Conservation (phyloP, 2,329 filamentous ascomycete genomes). For the Sphaerulina vaccinii region DNA sequence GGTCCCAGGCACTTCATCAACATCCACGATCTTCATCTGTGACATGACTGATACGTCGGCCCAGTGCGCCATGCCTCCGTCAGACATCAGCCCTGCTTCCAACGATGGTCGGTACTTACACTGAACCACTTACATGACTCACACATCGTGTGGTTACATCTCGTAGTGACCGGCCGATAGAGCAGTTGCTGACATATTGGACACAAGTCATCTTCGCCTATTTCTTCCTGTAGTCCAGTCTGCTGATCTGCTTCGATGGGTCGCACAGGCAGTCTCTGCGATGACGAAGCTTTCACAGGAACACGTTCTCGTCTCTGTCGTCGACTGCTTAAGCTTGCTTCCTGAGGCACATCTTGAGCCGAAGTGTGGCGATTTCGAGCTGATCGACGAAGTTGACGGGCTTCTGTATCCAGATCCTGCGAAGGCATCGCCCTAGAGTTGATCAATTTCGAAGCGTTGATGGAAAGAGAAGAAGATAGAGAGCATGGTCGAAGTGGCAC, state of each 20-base stretch:
- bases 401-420: background rate
- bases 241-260: background rate
- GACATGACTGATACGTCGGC: constrained; percentile 42
- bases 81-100: no score
- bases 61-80: constrained; percentile 44
- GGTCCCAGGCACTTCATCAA: constrained; percentile 38
- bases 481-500: background rate
- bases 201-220: constrained; percentile 46
- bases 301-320: background rate
- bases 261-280: background rate
- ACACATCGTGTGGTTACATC: constrained; percentile 47
- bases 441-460: no score
- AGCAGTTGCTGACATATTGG: constrained; percentile 49
- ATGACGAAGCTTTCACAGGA: background rate
- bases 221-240: constrained; percentile 12
- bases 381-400: background rate
- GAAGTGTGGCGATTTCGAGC: constrained; percentile 5
- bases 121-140: constrained; percentile 37
- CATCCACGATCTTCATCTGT: constrained; percentile 42
- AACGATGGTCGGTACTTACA: no score
- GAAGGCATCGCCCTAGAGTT: background rate
- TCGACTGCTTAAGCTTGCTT: no score
- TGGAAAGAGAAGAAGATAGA: background rate
- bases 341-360: background rate
- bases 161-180: constrained; percentile 43